phyloP scores from a whole-genome alignment of 192 early-diverging fungal genomes.

The Coemansia asiatica region DNA sequence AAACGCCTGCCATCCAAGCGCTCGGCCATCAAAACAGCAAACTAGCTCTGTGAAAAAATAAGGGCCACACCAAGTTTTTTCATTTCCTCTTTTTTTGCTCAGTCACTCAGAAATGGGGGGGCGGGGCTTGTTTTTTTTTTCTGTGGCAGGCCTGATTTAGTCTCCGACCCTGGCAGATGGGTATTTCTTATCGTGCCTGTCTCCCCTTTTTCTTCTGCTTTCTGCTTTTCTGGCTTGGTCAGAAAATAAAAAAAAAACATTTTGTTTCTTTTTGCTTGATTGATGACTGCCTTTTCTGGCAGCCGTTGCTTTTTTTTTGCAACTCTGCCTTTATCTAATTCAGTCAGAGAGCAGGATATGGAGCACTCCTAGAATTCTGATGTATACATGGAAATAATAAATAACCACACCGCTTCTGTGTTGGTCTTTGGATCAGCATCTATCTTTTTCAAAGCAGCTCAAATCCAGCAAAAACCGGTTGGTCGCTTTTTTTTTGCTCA shows the following conservation, averaged over 20 bases:
- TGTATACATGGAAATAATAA: background rate
- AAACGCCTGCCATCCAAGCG: background rate
- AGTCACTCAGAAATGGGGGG: background rate
- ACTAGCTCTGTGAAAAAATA: background rate
- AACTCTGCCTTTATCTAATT: no score
- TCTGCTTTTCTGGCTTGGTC: background rate
- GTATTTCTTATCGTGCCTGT: background rate
- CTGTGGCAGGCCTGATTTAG: constrained; percentile 1
- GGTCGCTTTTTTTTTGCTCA: constrained; percentile 14
- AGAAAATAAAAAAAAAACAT: background rate
- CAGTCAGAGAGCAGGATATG: no score
- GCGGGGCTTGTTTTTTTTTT: background rate
- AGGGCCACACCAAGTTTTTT: background rate
- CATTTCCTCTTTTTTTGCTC: background rate
- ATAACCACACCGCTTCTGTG: constrained; percentile 8
- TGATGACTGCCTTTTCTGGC: no score
- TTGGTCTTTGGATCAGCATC: constrained; percentile 9
- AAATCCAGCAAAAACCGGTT: constrained; percentile 8
- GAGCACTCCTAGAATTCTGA: background rate
- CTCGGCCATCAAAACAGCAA: background rate
- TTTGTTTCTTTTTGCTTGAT: no score
- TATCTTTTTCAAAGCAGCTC: constrained; percentile 3
- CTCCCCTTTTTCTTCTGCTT: background rate
- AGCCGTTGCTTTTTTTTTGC: no score
- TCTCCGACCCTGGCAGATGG: constrained; percentile 12